Percentiles rank a stretch among this genome's conserved stretches.
Evolutionary conservation across 1,284 basidiomycete species (phyloP).

Genomic region (Cutaneotrichosporon curvatum): DNA sequence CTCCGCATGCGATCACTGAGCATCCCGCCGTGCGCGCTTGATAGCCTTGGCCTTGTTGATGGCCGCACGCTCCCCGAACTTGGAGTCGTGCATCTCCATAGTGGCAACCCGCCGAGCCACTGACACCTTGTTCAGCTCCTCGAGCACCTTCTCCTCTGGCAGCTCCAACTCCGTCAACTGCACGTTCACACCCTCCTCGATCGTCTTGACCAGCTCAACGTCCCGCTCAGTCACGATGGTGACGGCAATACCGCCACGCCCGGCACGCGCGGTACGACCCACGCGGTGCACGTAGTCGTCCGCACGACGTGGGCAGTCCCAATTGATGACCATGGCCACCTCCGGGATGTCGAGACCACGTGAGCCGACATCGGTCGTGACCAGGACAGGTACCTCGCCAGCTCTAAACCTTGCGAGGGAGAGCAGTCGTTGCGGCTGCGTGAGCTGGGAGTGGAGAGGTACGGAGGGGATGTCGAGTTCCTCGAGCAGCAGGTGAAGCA

Average conservation of each 20-base stretch:
- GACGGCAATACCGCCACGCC: slow-evolving; percentile 77
- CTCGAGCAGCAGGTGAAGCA: slow-evolving; percentile 73
- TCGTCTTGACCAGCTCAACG: slow-evolving; percentile 70
- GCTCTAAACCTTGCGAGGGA: slow-evolving; percentile 84
- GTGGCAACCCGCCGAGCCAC: slow-evolving; percentile 87
- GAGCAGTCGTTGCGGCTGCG: slow-evolving; percentile 72
- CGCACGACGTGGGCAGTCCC: slow-evolving; percentile 70
- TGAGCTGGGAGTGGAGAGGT: slow-evolving; percentile 85
- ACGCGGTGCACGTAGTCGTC: slow-evolving; percentile 58
- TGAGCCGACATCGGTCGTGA: slow-evolving; percentile 91
- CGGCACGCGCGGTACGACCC: slow-evolving; percentile 85
- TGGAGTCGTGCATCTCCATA: slow-evolving; percentile 87
- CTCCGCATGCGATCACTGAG: no score
- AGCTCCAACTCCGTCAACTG: slow-evolving; percentile 65
- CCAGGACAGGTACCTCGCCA: slow-evolving; percentile 77
- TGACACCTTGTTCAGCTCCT: slow-evolving; percentile 78
- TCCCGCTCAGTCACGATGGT: slow-evolving; percentile 94
- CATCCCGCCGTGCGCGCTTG: slow-evolving; percentile 30
- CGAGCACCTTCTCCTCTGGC: slow-evolving; percentile 74
- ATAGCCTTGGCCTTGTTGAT: slow-evolving; percentile 45
- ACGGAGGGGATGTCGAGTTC: slow-evolving; percentile 75
- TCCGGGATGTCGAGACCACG: slow-evolving; percentile 92
- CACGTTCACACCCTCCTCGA: slow-evolving; percentile 65
- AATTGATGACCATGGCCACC: slow-evolving; percentile 91
- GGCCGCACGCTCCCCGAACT: slow-evolving; percentile 77